Evolutionary conservation across 148 eudicot species (phyloP).

Genomic region (Polygonum aviculare): DNA sequence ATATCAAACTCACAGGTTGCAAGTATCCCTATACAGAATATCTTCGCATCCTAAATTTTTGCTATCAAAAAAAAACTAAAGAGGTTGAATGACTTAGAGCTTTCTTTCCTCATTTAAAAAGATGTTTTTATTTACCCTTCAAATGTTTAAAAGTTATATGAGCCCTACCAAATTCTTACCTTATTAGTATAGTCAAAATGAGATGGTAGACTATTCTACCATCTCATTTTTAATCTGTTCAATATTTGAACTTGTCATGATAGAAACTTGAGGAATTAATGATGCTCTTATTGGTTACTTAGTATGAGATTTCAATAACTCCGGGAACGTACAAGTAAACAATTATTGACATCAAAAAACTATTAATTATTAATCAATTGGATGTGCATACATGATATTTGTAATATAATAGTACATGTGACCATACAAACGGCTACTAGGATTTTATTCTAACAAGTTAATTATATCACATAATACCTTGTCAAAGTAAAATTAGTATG

Average conservation of each 20-base stretch:
- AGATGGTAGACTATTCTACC: neutral
- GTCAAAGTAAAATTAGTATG: constrained; percentile 5
- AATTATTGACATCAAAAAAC: neutral
- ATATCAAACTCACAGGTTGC: no score
- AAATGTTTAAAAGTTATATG: no score
- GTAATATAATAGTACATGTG: neutral
- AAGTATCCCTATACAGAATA: no score
- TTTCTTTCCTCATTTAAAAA: no score
- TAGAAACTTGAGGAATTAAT: neutral
- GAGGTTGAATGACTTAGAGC: no score
- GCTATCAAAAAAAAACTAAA: no score
- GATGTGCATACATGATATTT: constrained; percentile 3
- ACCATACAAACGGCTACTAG: neutral
- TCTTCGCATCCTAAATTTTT: no score
- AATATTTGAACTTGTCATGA: no score
- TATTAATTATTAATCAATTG: neutral
- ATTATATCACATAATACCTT: neutral
- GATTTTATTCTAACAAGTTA: neutral
- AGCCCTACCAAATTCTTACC: no score
- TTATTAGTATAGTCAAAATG: neutral
- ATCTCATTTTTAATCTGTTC: no score
- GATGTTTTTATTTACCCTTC: no score
- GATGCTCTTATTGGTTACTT: neutral
- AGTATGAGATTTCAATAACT: neutral
- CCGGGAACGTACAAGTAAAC: neutral